Evolutionary conservation across 2,329 filamentous ascomycete species (phyloP), one percentile per base, ranked within the genome.

Genomic region (Hypoxylon sp.): DNA sequence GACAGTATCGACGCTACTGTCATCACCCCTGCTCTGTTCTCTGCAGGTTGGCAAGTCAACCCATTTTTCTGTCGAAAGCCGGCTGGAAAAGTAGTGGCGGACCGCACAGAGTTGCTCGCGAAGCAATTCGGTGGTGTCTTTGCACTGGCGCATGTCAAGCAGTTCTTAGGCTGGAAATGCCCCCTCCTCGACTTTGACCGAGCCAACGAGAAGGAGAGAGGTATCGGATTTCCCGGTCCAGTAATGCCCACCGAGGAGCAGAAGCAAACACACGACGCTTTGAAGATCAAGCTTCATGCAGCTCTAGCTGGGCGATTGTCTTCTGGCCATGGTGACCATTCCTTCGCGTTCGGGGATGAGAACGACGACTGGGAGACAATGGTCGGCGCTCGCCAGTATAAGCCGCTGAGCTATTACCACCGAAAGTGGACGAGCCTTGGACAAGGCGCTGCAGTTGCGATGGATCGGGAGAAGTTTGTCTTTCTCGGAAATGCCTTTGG

Each of bases 11-110:
- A 71, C 1, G 69, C 54, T 3, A 69, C 61, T 1, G 27, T 77
- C 1, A 57, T 77, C 3, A 76, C 74, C 0, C 71, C 75, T 3
- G 68, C 73, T 12, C 47, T 74, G 34, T 77, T 75, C 29, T 77
- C 75, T 25, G 70, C 73, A 16, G 74, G 75, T 3, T 77, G 75
- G 75, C 71, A 74, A 19, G 37, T 76, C 32, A 76, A 76, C 25
- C 68, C 72, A 2, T 73, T 57, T 8, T 72, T 77, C 52, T 69
- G 62, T 19, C 47, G 48, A 16, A 16, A 58, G 2, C 45, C 56
- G 5, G 34, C 29, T 11, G 25, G 32, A 6, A 12, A 32, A 4
- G 12, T 68, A 0, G 50, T 34, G 11, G 70, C 65, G 9, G 48
- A 55, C 8, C 61, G 63, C 12, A 41, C 29, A 5, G 70, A 72